A percentile compares a stretch with the other conserved stretches of the same genome.
phyloP scores from a whole-genome alignment of 306 rosid species.

The Inga leiocalycina region DNA sequence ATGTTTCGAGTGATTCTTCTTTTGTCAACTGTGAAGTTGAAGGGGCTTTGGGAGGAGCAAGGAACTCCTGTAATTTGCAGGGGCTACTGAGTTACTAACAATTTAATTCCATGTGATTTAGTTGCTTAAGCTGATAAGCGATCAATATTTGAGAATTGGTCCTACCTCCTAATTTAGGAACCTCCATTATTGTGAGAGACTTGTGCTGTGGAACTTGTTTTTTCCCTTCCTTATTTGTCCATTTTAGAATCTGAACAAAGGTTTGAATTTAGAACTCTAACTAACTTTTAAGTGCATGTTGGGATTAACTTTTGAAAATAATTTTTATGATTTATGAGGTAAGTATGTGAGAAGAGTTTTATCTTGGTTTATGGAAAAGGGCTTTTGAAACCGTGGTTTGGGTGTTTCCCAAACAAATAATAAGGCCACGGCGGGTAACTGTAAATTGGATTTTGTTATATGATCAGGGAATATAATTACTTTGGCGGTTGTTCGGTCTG shows the following conservation, averaged over 20 bases:
- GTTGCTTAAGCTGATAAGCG: background rate
- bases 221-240: background rate
- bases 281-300: background rate
- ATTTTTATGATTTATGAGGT: too few relatives aligned
- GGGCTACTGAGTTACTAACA: background rate
- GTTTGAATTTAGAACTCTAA: background rate
- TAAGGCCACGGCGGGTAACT: background rate
- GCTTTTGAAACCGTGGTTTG: too few relatives aligned
- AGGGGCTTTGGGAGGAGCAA: background rate
- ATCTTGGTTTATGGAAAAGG: too few relatives aligned
- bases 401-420: too few relatives aligned
- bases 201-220: background rate
- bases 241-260: background rate
- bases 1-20: background rate
- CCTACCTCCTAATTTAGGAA: background rate
- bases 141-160: background rate
- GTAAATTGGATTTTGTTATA: background rate
- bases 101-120: background rate
- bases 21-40: background rate
- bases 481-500: background rate
- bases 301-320: too few relatives aligned
- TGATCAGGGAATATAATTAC: background rate
- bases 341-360: too few relatives aligned
- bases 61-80: background rate
- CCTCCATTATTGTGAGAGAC: background rate